Conservation (phyloP, 805 yeast genomes). For the Barnettozyma botsteinii region DNA sequence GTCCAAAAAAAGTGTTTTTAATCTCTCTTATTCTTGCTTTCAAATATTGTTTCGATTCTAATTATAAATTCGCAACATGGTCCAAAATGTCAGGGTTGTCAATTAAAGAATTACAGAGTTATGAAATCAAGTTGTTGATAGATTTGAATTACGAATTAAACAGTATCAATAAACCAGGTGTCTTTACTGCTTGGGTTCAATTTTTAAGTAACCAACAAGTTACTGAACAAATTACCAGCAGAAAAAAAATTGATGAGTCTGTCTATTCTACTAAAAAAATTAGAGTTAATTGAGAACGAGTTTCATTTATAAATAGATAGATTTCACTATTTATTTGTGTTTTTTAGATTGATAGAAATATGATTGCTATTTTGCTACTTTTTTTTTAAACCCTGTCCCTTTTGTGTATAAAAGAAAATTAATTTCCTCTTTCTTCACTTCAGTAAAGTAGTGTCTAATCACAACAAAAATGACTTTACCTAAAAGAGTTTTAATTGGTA, state of each 20-base stretch:
- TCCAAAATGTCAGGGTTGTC: conserved; percentile 64
- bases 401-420: no score
- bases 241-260: not conserved
- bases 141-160: conserved; percentile 52
- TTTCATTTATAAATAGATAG: not conserved
- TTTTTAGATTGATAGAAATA: no score
- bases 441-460: no score
- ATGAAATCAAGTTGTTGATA: conserved; percentile 50
- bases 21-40: conserved; percentile 65
- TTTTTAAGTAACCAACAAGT: not conserved
- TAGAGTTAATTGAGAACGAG: not conserved
- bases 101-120: conserved; percentile 39
- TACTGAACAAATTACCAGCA: not conserved
- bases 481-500: conserved; percentile 37
- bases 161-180: conserved; percentile 9
- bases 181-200: not conserved
- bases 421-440: no score
- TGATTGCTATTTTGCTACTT: no score
- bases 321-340: no score
- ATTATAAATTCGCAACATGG: conserved; percentile 68
- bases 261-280: not conserved
- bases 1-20: conserved; percentile 65
- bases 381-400: no score
- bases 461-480: conserved; percentile 19
- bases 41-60: conserved; percentile 69